Conservation (phyloP, 805 yeast species). For the Ogataea pignaliae region DNA sequence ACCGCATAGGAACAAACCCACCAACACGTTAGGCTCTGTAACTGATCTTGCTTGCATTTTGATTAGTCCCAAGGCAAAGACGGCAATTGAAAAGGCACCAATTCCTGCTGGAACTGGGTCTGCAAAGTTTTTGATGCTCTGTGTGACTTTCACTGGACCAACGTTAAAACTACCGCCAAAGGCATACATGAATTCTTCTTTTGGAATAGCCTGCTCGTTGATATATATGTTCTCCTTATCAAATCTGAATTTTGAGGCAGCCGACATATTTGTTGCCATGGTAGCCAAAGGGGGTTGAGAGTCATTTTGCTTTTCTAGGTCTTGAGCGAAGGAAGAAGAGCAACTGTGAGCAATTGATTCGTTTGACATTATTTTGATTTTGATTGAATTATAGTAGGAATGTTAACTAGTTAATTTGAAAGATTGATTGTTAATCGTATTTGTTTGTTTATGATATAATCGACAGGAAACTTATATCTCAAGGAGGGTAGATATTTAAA, state of each 20-base stretch:
- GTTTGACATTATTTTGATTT: no score
- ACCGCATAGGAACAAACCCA: conserved; percentile 45
- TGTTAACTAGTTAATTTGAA: no score
- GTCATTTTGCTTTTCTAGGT: conserved; percentile 23
- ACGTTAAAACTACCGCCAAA: conserved; percentile 56
- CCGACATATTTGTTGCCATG: conserved; percentile 5
- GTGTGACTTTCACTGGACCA: conserved; percentile 30
- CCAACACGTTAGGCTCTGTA: conserved; percentile 35
- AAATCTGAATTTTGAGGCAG: conserved; percentile 30
- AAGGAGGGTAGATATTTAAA: no score
- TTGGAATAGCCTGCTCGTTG: conserved; percentile 40
- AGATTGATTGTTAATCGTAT: no score
- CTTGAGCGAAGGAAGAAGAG: conserved; percentile 17
- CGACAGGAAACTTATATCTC: no score
- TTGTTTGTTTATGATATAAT: no score
- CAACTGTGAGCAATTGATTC: no score
- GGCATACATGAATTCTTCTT: conserved; percentile 55
- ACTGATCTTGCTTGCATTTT: conserved; percentile 44
- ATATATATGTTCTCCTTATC: conserved; percentile 39
- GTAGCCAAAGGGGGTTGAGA: conserved; percentile 3
- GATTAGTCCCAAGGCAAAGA: conserved; percentile 44
- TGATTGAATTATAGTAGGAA: no score
- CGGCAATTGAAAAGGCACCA: conserved; percentile 42
- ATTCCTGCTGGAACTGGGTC: conserved; percentile 55
- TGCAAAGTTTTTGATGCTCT: conserved; percentile 26